Evolutionary conservation across 805 yeast species (phyloP), one percentile per base, ranked within the genome.

Genomic region (Suhomyces sp.): DNA sequence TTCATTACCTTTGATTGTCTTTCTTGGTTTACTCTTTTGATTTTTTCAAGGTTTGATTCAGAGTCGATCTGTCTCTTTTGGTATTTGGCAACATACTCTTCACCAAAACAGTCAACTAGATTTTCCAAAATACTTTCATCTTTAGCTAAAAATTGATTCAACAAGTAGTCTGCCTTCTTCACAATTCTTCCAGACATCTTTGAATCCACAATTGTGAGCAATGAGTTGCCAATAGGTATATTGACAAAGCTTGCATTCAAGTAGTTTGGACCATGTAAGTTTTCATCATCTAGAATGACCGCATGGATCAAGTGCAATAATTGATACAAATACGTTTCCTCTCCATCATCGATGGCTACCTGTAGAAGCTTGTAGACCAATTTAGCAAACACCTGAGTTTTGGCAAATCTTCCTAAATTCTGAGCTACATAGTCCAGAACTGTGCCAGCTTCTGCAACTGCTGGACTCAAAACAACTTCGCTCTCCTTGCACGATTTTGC

Each of bases 271-370:
- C 83, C 85, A 55, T 73, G 65, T 24, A 57, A 44, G 8, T 51
- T 50, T 53, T 78, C 83, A 49, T 77, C 77, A 60, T 84, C 86
- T 25, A 71, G 60, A 17, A 87, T 60, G 6, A 85, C 72, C 5
- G 88, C 92, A 68, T 87, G 90, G 2, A 86, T 56, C 47, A 88
- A 72, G 63, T 87, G 94, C 37, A 88, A 72, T n/a, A 85, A 60
- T 43, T 81, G 83, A 15, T 83, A 80, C 33, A 86, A 65, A 58
- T 73, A 85, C 0, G 80, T 70, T 49, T 84, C 86, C 49, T 82
- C 79, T 1, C 75, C 73, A 0, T 72, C 67, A 46, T 76, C 76
- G 20, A 84, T 67, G 0, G 87, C 76, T 39, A 74, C 73, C 48
- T 80, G 81, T 13, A 87, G 67, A n/a, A 83, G 64, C 58, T 84